phyloP scores from a whole-genome alignment of 1,284 basidiomycete species.

The Ganoderma leucocontextum region DNA sequence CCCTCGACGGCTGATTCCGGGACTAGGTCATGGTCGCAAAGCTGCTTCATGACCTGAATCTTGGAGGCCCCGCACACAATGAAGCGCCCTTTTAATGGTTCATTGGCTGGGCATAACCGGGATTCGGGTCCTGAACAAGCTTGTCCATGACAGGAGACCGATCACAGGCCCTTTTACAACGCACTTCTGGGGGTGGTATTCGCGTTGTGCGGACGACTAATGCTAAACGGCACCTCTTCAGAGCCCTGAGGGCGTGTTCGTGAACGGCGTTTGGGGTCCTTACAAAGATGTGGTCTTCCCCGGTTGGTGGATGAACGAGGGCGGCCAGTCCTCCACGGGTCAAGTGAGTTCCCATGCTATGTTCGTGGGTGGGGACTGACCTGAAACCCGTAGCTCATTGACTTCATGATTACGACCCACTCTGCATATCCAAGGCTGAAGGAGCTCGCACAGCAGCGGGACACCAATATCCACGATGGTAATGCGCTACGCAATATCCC shows the following conservation, averaged over 20 bases:
- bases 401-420: constrained; percentile 95
- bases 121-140: too few relatives aligned
- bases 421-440: constrained; percentile 81
- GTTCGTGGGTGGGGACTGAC: background rate
- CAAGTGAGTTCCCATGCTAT: constrained; percentile 58
- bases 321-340: constrained; percentile 98
- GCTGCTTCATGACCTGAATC: too few relatives aligned
- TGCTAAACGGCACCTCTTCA: constrained; percentile 47
- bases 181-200: too few relatives aligned
- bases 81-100: too few relatives aligned
- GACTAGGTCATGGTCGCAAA: too few relatives aligned
- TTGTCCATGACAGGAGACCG: too few relatives aligned
- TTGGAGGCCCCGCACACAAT: too few relatives aligned
- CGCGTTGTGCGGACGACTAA: background rate
- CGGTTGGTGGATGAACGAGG: constrained; percentile 99
- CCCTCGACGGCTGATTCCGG: too few relatives aligned
- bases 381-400: constrained; percentile 82
- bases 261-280: constrained; percentile 96
- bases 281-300: constrained; percentile 94
- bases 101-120: too few relatives aligned
- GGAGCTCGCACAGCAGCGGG: constrained; percentile 59
- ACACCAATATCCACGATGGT: constrained; percentile 69
- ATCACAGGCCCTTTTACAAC: too few relatives aligned
- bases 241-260: constrained; percentile 86
- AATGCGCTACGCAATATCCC: background rate